Base-by-base conservation (phyloP, 257 asterid species). In the Prunella vulgaris region DNA sequence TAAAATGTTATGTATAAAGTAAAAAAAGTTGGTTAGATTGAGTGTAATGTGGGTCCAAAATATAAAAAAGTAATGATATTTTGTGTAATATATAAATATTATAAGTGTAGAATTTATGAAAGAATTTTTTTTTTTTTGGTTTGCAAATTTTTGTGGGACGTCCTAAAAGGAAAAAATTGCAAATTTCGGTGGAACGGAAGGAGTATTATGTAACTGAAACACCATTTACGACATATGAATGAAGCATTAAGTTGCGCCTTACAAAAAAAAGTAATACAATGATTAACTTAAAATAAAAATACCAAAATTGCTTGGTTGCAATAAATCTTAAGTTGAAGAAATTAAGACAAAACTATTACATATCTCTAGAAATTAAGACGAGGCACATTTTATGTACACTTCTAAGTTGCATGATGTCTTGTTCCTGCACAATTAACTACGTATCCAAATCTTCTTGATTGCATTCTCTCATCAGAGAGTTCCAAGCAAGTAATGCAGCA, bases 401-500 rank as follows among this genome's bases (percentile, higher is more conserved):
- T 33, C 15, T 49, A 25, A 17, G 51, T 74, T 70, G 48, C 76
- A 48, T 66, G 38, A 64, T 32, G 18, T 17, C 60, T 51, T 20
- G 60, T 52, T 67, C 40, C 51, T 27, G 52, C 69, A 52, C 4
- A 52, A 9, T 18, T 52, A 52, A 14, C 5, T 10, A 38, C 3
- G 46, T 10, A 1, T 37, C 66, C 20, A 70, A 35, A n/a, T 64
- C 79, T 71, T 80, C 80, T 63, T 76, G 67, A 70, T 74, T 85
- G 27, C 78, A 73, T 65, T 77, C 84, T 73, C 79, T 80, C 81
- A 80, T 79, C 79, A 84, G 76, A 70, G 76, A 81, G 79, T 87
- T 85, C 95, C 90, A 87, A 51, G 90, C 96, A 71, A 89, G 90
- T 84, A 89, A 81, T 27, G 95, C 92, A 74, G 96, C 96, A 17